phyloP scores from a whole-genome alignment of 257 asterid species.

The Solanum phureja region DNA sequence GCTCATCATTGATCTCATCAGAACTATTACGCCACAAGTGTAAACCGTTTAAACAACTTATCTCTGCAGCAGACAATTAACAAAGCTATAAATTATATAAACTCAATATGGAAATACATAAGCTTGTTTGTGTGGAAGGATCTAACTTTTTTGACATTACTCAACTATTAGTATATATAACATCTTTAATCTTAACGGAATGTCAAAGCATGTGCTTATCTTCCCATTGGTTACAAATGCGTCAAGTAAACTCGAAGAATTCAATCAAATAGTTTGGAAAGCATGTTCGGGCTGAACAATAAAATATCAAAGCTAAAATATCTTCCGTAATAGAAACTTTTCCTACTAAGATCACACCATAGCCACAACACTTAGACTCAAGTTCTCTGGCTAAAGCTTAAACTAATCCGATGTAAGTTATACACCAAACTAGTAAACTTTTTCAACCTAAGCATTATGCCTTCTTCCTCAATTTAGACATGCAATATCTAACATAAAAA shows the following conservation, averaged over 20 bases:
- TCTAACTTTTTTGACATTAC: background rate
- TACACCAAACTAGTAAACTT: background rate
- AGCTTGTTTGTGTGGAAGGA: background rate
- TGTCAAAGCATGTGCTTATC: background rate
- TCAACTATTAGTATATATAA: background rate
- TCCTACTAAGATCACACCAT: background rate
- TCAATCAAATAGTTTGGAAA: background rate
- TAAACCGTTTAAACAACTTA: conserved; percentile 56
- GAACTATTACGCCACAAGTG: conserved; percentile 83
- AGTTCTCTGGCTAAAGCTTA: background rate
- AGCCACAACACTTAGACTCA: background rate
- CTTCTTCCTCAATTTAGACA: background rate
- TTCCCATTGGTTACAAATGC: background rate
- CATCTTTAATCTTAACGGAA: background rate
- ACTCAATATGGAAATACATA: background rate
- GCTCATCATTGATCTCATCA: conserved; percentile 68
- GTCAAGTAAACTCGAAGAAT: background rate
- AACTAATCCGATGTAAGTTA: background rate
- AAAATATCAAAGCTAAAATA: background rate
- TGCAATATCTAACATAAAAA: background rate
- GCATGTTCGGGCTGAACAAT: background rate
- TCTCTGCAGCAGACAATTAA: conserved; percentile 36
- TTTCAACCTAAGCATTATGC: background rate
- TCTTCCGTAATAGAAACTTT: background rate
- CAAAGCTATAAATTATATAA: background rate